Evolutionary conservation across 176 grass and related monocot genomes (phyloP), one percentile per base, ranked within the genome.

Genomic region (Carex cristatella): DNA sequence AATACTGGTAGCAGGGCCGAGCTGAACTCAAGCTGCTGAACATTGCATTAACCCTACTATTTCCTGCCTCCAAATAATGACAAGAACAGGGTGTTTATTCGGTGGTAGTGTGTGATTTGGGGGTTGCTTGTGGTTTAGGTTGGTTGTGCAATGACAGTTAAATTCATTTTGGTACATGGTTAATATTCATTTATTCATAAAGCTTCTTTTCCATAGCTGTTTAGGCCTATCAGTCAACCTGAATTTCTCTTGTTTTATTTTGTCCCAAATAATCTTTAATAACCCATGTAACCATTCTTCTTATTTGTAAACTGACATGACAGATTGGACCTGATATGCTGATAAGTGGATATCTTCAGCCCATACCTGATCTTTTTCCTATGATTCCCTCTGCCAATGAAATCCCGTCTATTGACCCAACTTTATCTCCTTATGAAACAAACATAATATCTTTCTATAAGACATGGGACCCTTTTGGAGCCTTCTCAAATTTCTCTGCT

Each of bases 401-500:
- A 88, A 92, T 88, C 42, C 82, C 93, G 31, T 85, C 85, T 33
- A 37, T 87, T 85, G 95, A 98, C 90, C 95, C 89, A 3, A 87
- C 89, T 78, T 84, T 98, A 70, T 94, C 89, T 87, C 95, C 88
- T 10, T 95, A 95, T 60, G 95, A 98, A 74, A 90, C 93, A 88
- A 93, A 89, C 79, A 95, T 98, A 57, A 83, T 98, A 58, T 95
- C 95, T 40, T 98, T 98, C 81, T 98, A 98, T 83, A 98, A 98
- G 80, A 98, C 95, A 30, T 98, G 95, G 95, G 91, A 98, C 86
- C 82, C 72, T 64, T 98, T 93, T 85, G 95, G 95, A 71, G 86
- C 95, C 69, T 98, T 98, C 85, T 98, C 95, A 78, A 98, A 98
- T 88, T 98, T 93, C 84, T 98, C 95, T 87, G 88, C 89, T 65